phyloP scores from a whole-genome alignment of 306 rosid species.

The Begonia masoniana region DNA sequence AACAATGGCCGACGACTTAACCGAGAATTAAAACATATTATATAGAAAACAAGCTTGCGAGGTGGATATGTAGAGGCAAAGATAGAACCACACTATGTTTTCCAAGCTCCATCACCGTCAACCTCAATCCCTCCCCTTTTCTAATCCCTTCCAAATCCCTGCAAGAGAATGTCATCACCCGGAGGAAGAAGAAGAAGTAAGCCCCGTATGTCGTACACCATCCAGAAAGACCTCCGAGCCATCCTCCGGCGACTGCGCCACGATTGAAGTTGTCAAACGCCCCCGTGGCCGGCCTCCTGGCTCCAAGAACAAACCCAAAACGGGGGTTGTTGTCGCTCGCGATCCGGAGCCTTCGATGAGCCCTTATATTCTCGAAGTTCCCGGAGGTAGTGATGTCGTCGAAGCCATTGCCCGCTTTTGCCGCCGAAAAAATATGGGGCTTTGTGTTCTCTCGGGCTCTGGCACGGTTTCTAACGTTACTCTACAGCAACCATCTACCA shows the following conservation, averaged over 20 bases:
- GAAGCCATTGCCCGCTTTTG: constrained; percentile 58
- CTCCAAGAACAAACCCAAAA: constrained; percentile 77
- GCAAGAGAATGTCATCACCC: constrained; percentile 35
- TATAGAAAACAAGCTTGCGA: background rate
- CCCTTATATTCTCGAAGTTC: constrained; percentile 73
- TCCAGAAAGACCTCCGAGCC: background rate
- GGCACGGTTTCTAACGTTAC: constrained; percentile 75
- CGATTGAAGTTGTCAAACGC: constrained; percentile 59
- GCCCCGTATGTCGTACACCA: no score
- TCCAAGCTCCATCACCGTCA: constrained; percentile 63
- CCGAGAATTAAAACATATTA: background rate
- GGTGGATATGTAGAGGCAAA: background rate
- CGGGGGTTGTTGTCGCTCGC: constrained; percentile 49
- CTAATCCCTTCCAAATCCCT: constrained; percentile 36
- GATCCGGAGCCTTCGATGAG: constrained; percentile 76
- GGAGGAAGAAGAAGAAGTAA: constrained; percentile 29
- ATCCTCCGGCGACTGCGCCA: constrained; percentile 41
- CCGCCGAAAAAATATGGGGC: constrained; percentile 51
- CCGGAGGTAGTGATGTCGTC: constrained; percentile 72
- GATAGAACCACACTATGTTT: constrained; percentile 40
- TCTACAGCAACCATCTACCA: constrained; percentile 68
- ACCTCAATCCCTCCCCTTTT: constrained; percentile 18
- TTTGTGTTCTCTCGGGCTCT: constrained; percentile 56
- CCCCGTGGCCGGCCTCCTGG: constrained; percentile 95
- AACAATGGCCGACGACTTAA: no score